Percentiles rank a stretch among this genome's conserved stretches.
phyloP scores from a whole-genome alignment of 1,139 yeast genomes.

The Zygosaccharomyces sapae region DNA sequence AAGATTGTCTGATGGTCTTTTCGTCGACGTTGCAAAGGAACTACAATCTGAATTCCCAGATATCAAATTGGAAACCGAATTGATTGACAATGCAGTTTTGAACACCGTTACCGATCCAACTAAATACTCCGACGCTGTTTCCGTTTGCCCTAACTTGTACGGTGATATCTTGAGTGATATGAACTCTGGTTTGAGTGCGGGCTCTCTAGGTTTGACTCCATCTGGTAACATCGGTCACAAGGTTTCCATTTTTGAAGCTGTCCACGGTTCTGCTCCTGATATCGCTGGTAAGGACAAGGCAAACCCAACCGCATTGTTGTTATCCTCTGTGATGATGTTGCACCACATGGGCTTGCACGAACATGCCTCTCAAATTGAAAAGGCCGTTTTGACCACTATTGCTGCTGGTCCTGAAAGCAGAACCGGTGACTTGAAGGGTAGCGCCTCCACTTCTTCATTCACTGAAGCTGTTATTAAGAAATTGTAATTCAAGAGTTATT shows the following conservation, averaged over 20 bases:
- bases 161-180: constrained; percentile 98
- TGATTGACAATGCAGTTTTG: constrained; percentile 93
- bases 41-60: constrained; percentile 90
- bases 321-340: constrained; percentile 98
- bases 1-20: constrained; percentile 97
- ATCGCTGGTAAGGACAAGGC: constrained; percentile 98
- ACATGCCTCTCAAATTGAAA: constrained; percentile 79
- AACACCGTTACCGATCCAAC: constrained; percentile 85
- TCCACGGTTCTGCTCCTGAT: constrained; percentile 98
- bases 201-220: constrained; percentile 97
- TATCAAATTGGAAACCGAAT: constrained; percentile 73
- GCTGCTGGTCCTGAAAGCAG: constrained; percentile 92
- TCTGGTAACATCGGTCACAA: constrained; percentile 99
- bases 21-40: constrained; percentile 86
- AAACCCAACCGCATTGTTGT: constrained; percentile 94
- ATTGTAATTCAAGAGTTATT: constrained; percentile 37
- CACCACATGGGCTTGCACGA: constrained; percentile 89
- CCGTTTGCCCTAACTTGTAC: constrained; percentile 99
- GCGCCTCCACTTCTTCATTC: constrained; percentile 82
- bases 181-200: constrained; percentile 88
- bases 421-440: constrained; percentile 95
- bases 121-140: constrained; percentile 76
- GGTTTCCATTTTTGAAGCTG: constrained; percentile 97
- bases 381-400: constrained; percentile 84
- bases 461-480: constrained; percentile 72